Percentiles rank a stretch among this genome's conserved stretches.
Evolutionary conservation across 2,329 filamentous ascomycete species (phyloP).

Genomic region (Fusarium sarcochroum): DNA sequence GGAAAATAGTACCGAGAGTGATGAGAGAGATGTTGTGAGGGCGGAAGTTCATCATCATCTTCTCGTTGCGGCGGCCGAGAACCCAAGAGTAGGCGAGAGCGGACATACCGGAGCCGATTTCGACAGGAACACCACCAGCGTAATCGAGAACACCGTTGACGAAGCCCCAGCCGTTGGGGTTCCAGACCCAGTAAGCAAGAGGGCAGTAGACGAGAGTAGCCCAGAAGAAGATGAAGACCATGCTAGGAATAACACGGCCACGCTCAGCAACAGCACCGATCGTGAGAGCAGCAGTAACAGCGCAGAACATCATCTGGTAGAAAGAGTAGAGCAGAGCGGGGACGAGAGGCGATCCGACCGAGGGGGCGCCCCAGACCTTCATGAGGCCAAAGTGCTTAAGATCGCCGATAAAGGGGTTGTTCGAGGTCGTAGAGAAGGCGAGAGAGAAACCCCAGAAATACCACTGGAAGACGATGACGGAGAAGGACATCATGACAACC

Average conservation of each 20-base stretch:
- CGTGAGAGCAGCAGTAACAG: conserved; percentile 90
- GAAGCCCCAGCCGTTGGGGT: conserved; percentile 92
- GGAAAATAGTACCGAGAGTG: conserved; percentile 92
- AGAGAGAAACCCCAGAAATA: conserved; percentile 99
- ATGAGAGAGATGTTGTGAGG: conserved; percentile 99
- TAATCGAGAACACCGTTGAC: conserved; percentile 95
- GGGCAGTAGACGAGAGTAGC: conserved; percentile 98
- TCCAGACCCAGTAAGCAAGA: conserved; percentile 97
- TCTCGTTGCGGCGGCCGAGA: conserved; percentile 95
- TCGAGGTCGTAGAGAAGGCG: conserved; percentile 86
- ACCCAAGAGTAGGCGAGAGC: conserved; percentile 96
- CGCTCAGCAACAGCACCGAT: conserved; percentile 95
- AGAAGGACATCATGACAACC: conserved; percentile 95
- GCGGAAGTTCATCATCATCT: conserved; percentile 99
- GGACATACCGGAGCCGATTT: conserved; percentile 94
- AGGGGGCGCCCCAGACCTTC: conserved; percentile 87
- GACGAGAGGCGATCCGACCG: conserved; percentile 88
- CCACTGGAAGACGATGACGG: conserved; percentile 96
- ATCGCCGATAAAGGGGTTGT: conserved; percentile 93
- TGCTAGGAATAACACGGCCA: conserved; percentile 89
- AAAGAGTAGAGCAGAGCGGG: conserved; percentile 94
- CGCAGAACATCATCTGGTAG: conserved; percentile 99
- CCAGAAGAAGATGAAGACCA: conserved; percentile 98
- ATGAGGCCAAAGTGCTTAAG: conserved; percentile 89
- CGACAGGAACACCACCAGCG: conserved; percentile 95